A percentile compares a stretch with the other conserved stretches of the same genome.
These are phyloP conservation scores for Phytophthora macrochlamydospora DNA, from an alignment of 352 stramenopile genomes.

Conservation along the genomic window DNA sequence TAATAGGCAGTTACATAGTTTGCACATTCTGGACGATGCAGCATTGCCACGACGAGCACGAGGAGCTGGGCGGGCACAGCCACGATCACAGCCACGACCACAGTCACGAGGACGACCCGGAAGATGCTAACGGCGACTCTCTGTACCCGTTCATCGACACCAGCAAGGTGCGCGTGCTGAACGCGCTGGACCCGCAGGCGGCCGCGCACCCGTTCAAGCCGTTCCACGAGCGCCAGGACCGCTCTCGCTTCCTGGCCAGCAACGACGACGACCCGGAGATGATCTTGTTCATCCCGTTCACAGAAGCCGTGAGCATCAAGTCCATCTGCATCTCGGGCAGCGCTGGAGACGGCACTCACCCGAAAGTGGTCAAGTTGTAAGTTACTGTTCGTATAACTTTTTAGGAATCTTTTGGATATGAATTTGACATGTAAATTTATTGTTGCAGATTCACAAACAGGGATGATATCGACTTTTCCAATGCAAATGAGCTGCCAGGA, in stretches of 20 bases:
- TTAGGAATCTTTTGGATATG: conserved; percentile 1
- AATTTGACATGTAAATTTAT: too few relatives aligned
- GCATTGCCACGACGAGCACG: conserved; percentile 72
- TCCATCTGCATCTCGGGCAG: conserved; percentile 87
- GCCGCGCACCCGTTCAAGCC: conserved; percentile 83
- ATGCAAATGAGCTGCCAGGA: conserved; percentile 72
- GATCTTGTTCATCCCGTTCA: conserved; percentile 88
- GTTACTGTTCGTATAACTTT: background rate
- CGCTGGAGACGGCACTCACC: conserved; percentile 70
- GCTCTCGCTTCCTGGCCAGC: conserved; percentile 66
- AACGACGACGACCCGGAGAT: conserved; percentile 87
- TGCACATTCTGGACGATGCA: conserved; percentile 36
- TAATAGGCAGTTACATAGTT: too few relatives aligned
- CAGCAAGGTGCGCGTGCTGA: conserved; percentile 85
- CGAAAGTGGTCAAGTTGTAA: conserved; percentile 84
- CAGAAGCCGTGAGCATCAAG: conserved; percentile 88
- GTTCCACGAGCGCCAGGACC: conserved; percentile 74
- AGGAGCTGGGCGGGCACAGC: conserved; percentile 48
- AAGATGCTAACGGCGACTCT: conserved; percentile 78
- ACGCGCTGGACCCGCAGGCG: conserved; percentile 65
- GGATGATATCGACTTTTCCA: conserved; percentile 88
- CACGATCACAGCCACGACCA: conserved; percentile 58
- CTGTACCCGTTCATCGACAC: conserved; percentile 88
- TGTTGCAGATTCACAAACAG: conserved; percentile 69
- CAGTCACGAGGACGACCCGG: conserved; percentile 66